Percentiles rank a stretch among this genome's conserved stretches.
Evolutionary conservation across 345 rosid genomes (phyloP).

Genomic region (Laguncularia racemosa): DNA sequence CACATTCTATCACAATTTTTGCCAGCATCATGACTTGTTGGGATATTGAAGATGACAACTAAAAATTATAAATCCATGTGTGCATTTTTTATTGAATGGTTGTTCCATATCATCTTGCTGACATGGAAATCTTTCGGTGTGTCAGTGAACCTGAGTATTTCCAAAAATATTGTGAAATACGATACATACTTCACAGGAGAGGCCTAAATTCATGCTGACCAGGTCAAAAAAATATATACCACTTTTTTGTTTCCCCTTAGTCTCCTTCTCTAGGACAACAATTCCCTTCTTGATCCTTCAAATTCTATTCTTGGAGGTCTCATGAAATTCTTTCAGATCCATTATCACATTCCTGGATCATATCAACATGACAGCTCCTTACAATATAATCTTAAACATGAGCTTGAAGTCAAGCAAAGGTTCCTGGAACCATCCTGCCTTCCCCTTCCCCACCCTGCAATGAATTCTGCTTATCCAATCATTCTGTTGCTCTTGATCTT

Average conservation of each 20-base stretch:
- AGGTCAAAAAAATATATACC: slow-evolving; percentile 5
- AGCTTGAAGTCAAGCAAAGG: not conserved
- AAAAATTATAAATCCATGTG: too few species aligned
- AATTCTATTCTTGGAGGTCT: slow-evolving; percentile 6
- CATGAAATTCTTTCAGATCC: slow-evolving; percentile 4
- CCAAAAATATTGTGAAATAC: not conserved
- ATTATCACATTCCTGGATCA: slow-evolving; percentile 3
- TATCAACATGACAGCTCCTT: slow-evolving; percentile 6
- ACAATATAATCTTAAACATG: slow-evolving; percentile 1
- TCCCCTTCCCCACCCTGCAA: slow-evolving; percentile 6
- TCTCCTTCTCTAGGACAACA: not conserved
- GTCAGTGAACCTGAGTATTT: not conserved
- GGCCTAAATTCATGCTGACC: slow-evolving; percentile 8
- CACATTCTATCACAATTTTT: too few species aligned
- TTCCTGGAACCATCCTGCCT: not conserved
- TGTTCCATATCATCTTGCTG: too few species aligned
- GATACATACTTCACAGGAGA: not conserved
- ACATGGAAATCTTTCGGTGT: not conserved
- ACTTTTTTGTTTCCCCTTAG: not conserved
- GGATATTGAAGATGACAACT: too few species aligned
- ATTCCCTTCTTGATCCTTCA: not conserved
- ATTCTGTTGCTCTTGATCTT: slow-evolving; percentile 8
- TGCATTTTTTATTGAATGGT: too few species aligned
- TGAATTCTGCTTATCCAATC: slow-evolving; percentile 11
- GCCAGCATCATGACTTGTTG: too few species aligned